Conservation (phyloP, 2,329 filamentous ascomycete genomes). For the Clarireedia paspali region DNA sequence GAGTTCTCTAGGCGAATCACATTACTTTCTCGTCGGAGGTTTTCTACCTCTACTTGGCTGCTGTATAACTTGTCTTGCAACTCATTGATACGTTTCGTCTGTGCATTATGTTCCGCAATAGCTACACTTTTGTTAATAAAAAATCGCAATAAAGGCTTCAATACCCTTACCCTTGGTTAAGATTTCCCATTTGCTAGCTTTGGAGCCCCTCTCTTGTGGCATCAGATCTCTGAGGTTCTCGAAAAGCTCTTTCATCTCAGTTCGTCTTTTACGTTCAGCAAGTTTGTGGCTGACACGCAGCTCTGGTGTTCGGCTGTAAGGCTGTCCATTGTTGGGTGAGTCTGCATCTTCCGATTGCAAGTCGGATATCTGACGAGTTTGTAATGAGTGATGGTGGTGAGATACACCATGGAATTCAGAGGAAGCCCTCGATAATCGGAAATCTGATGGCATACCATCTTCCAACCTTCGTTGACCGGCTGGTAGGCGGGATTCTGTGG, state of each 20-base stretch:
- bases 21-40: constrained; percentile 38
- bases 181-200: constrained; percentile 87
- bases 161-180: constrained; percentile 64
- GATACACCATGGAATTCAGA: constrained; percentile 40
- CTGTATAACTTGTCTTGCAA: constrained; percentile 27
- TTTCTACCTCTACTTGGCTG: constrained; percentile 36
- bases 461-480: constrained; percentile 65
- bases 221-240: constrained; percentile 72
- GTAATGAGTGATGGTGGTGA: constrained; percentile 65
- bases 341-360: constrained; percentile 53
- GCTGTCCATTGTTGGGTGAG: constrained; percentile 51
- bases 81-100: constrained; percentile 33
- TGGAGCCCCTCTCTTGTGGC: constrained; percentile 73
- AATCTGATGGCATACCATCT: constrained; percentile 44
- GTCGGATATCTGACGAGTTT: constrained; percentile 64
- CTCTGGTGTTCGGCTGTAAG: constrained; percentile 77
- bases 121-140: constrained; percentile 34
- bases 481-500: constrained; percentile 64
- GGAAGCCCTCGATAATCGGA: constrained; percentile 39
- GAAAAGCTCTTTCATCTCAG: constrained; percentile 84
- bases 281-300: constrained; percentile 78
- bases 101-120: constrained; percentile 53
- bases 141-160: neutral
- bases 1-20: constrained; percentile 24
- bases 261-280: constrained; percentile 73